Evolutionary conservation across 805 yeast species (phyloP).

Genomic region (Metschnikowia amazonensis): DNA sequence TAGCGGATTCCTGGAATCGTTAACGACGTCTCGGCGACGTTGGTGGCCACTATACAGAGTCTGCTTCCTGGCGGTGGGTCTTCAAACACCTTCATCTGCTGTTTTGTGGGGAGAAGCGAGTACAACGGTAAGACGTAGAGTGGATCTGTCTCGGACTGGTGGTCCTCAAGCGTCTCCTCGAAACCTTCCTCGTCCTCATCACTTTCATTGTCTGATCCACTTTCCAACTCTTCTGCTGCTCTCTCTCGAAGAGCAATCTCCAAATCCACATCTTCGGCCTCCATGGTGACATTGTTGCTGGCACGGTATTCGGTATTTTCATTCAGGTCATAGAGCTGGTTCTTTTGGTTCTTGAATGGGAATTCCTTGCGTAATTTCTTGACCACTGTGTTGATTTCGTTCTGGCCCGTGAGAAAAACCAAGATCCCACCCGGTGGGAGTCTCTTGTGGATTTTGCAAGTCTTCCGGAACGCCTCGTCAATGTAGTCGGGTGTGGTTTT

Average conservation of each 20-base stretch:
- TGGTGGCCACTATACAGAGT: conserved; percentile 90
- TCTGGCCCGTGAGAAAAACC: conserved; percentile 90
- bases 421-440: conserved; percentile 94
- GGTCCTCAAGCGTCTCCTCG: conserved; percentile 68
- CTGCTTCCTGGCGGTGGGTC: conserved; percentile 82
- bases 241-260: conserved; percentile 42
- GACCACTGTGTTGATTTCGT: conserved; percentile 78
- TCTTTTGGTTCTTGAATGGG: conserved; percentile 41
- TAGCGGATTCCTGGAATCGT: conserved; percentile 95
- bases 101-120: conserved; percentile 87
- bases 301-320: conserved; percentile 40
- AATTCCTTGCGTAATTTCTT: conserved; percentile 64
- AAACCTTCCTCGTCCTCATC: conserved; percentile 58
- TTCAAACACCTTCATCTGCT: conserved; percentile 90
- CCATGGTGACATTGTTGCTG: conserved; percentile 64
- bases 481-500: conserved; percentile 74
- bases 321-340: conserved; percentile 15
- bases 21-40: conserved; percentile 95
- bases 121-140: conserved; percentile 88
- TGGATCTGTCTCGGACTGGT: conserved; percentile 71
- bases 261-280: conserved; percentile 85
- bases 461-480: conserved; percentile 81
- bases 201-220: conserved; percentile 44
- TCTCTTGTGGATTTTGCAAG: conserved; percentile 78
- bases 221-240: conserved; percentile 33